Percentiles rank a stretch among this genome's conserved stretches.
These are phyloP conservation scores for Heterobasidion irregulare DNA, from an alignment of 1,284 basidiomycete species.

Conservation along the genomic window DNA sequence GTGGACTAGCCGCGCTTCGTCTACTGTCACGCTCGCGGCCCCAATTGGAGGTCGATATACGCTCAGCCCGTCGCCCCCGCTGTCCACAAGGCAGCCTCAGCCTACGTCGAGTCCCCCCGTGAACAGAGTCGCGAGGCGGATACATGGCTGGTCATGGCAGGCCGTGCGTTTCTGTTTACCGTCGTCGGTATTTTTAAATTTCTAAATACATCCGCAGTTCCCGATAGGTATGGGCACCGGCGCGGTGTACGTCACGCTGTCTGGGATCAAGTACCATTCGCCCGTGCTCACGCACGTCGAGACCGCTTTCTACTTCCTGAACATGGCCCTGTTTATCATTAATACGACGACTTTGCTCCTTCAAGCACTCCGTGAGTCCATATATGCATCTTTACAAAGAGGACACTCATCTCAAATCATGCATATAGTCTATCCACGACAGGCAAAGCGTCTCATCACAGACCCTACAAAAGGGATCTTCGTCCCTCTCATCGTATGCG, in stretches of 20 bases:
- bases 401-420: not conserved
- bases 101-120: not conserved
- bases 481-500: slow-evolving; percentile 33
- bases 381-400: not conserved
- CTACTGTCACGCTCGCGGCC: not conserved
- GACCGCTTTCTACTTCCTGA: slow-evolving; percentile 38
- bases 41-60: not conserved
- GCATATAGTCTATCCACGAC: slow-evolving; percentile 31
- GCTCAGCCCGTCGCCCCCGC: not conserved
- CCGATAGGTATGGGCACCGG: slow-evolving; percentile 43
- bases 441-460: slow-evolving; percentile 31
- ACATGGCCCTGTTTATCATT: slow-evolving; percentile 33
- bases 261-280: slow-evolving; percentile 29
- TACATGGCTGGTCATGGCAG: slow-evolving; percentile 45
- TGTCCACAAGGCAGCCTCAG: not conserved
- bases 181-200: not conserved
- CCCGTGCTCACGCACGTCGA: slow-evolving; percentile 25
- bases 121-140: slow-evolving; percentile 22
- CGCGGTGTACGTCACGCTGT: slow-evolving; percentile 38
- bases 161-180: slow-evolving; percentile 21
- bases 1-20: not conserved
- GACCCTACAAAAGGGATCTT: slow-evolving; percentile 39
- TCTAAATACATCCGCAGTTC: slow-evolving; percentile 22
- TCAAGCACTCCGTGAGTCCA: slow-evolving; percentile 31
- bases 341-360: slow-evolving; percentile 32